Base-by-base conservation (phyloP, 2,329 filamentous ascomycete species). In the Stagonosporopsis tanaceti region DNA sequence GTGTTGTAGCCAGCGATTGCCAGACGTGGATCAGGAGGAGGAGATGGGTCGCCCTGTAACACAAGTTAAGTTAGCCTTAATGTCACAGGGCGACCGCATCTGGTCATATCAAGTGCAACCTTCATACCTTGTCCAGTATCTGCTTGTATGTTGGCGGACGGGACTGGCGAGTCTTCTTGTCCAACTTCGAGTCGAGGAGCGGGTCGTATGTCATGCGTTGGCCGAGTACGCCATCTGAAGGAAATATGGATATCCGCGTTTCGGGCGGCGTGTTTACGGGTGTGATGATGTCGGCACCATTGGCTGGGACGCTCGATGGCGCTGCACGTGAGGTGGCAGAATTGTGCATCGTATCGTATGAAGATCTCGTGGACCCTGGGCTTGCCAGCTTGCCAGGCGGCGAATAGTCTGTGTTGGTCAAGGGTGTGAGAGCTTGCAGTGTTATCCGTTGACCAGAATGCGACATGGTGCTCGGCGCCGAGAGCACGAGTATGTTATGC, bases 1-100 rank as follows among this genome's bases (percentile, higher is more conserved):
- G 76, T 76, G 61, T 80, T 83, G 71, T 89, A 89, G 67, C 86
- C 86, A 59, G 81, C 77, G 71, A 89, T 86, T 39, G 80, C 86
- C 59, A 96, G 82, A 70, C 95, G 91, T 63, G 95, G 95, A 78
- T 99, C 95, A 65, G 86, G 81, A 73, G 90, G 87, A 77, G 87
- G 86, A 81, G 86, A 85, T 80, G 92, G 89, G 87, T 93, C 89
- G 85, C 90, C 87, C 87, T 90, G 84, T 75, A 74, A 77, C 73
- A 74, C 72, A 76, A 75, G 72, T 76, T 56, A 72, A 70, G 70
- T 76, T 70, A 77, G 75, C 72, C 72, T 76, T 73, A 67, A 72
- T 70, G 71, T 75, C 71, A 70, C 73, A 75, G 73, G 71, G 66
- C 73, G 73, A 76, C 71, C 73, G 68, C 72, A 75, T 73, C 65